Percentiles rank a stretch among this genome's conserved stretches.
Conservation (phyloP, 805 yeast species). For the Brettanomyces anomalus region DNA sequence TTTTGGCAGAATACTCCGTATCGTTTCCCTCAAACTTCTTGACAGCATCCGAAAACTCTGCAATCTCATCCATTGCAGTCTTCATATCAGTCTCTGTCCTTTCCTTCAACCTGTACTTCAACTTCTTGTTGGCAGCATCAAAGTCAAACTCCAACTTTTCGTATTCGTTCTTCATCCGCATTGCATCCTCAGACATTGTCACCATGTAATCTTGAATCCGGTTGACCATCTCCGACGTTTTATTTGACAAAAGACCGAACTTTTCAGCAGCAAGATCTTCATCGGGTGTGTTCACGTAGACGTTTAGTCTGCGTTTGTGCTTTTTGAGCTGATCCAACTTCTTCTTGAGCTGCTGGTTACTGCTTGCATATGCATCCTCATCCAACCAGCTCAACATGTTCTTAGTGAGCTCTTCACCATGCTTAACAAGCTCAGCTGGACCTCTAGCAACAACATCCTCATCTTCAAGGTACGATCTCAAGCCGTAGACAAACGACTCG, state of each 20-base stretch:
- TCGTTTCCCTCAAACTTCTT: slow-evolving; percentile 20
- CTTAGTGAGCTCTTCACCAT: slow-evolving; percentile 29
- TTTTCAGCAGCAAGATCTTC: slow-evolving; percentile 40
- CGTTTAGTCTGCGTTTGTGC: slow-evolving; percentile 25
- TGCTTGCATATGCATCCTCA: slow-evolving; percentile 52
- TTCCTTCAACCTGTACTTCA: slow-evolving; percentile 26
- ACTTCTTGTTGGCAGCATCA: slow-evolving; percentile 39
- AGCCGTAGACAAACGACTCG: slow-evolving; percentile 64
- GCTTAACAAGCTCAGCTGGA: slow-evolving; percentile 30
- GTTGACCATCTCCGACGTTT: slow-evolving; percentile 33
- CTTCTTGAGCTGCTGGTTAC: slow-evolving; percentile 27
- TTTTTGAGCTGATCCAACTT: slow-evolving; percentile 25
- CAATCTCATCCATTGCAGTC: slow-evolving; percentile 15
- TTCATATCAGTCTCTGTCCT: slow-evolving; percentile 22
- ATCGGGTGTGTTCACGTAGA: slow-evolving; percentile 31
- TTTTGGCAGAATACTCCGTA: slow-evolving; percentile 8
- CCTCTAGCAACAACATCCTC: slow-evolving; percentile 37
- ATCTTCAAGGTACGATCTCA: slow-evolving; percentile 52
- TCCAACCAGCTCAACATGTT: slow-evolving; percentile 73
- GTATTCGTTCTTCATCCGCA: slow-evolving; percentile 32
- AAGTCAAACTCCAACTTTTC: slow-evolving; percentile 40
- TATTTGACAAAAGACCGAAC: slow-evolving; percentile 33
- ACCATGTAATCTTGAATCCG: slow-evolving; percentile 35
- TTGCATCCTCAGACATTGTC: slow-evolving; percentile 36
- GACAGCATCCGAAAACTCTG: slow-evolving; percentile 21